Evolutionary conservation across 2,329 filamentous ascomycete genomes (phyloP), one percentile per base, ranked within the genome.

Genomic region (Fulvia fulva): DNA sequence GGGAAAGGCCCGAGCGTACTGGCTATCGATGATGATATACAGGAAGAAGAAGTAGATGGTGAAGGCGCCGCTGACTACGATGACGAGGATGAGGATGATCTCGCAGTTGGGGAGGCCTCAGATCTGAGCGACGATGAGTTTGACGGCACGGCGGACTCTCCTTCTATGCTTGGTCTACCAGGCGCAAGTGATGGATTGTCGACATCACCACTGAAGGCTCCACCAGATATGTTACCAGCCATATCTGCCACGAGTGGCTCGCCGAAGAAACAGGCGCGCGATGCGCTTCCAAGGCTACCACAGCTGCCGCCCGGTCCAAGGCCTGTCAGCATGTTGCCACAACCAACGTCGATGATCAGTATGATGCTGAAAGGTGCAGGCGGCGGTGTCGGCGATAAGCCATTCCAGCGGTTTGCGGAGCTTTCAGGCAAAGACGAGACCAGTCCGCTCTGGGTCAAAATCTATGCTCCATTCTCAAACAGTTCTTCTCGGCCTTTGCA

Each of bases 371-470:
- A 88, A 65, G 87, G 86, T 28, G 90, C 88, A 71, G 57, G 55
- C 12, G 55, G 53, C 41, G 61, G 53, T 11, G 61, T 61, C 28
- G 57, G 59, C 34, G 82, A 83, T 5, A 85, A 88, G 68, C 89
- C 89, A 0, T 87, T 93, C 63, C 88, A 92, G 67, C 82, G 83
- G 23, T 94, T 91, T 73, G 89, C 88, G 1, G 83, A 87, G 16
- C 80, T 90, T 37, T 90, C 87, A 57, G 90, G 89, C 0, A 87
- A 91, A 70, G 90, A 88, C 19, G 90, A 92, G 61, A 83, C 87
- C 6, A 89, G 87, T 51, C 89, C 90, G 2, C 79, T 94, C 21
- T 85, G 84, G 65, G 82, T 94, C 61, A 88, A 88, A 56, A 89
- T 95, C 43, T 93, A 90, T 71, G 87, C 84, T 6, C 86, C 89